Percentiles rank a stretch among this genome's conserved stretches.
Conservation (phyloP, 352 stramenopile genomes). For the Globisporangium nagaii region DNA sequence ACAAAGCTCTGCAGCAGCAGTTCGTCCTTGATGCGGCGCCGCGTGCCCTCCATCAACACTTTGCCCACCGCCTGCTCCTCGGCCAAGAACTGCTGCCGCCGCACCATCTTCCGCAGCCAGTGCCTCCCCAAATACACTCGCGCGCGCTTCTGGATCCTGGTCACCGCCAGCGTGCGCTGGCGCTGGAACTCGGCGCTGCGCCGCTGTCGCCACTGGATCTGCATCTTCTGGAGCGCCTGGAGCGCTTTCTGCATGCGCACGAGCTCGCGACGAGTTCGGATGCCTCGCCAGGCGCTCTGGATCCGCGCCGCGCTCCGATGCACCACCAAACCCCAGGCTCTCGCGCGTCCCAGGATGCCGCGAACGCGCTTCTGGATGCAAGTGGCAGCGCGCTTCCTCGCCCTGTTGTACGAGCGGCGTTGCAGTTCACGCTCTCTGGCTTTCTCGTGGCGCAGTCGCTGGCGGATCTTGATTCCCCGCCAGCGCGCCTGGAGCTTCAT, state of each 20-base stretch:
- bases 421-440: slow-evolving; percentile 18
- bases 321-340: slow-evolving; percentile 37
- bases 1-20: slow-evolving; percentile 64
- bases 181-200: slow-evolving; percentile 22
- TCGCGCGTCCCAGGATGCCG: slow-evolving; percentile 34
- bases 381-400: slow-evolving; percentile 24
- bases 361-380: slow-evolving; percentile 60
- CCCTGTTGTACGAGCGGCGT: slow-evolving; percentile 24
- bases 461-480: slow-evolving; percentile 32
- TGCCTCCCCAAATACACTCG: slow-evolving; percentile 31
- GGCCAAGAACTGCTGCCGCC: slow-evolving; percentile 38
- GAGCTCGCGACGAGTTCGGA: slow-evolving; percentile 36
- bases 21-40: slow-evolving; percentile 41
- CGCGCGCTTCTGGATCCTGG: slow-evolving; percentile 32
- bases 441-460: slow-evolving; percentile 35
- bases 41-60: slow-evolving; percentile 37
- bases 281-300: slow-evolving; percentile 51
- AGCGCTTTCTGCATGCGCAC: slow-evolving; percentile 34
- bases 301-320: slow-evolving; percentile 33
- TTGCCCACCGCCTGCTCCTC: slow-evolving; percentile 53
- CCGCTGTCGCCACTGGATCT: slow-evolving; percentile 34
- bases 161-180: slow-evolving; percentile 16
- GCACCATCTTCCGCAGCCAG: slow-evolving; percentile 33
- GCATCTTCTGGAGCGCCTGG: slow-evolving; percentile 42
- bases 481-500: slow-evolving; percentile 46